phyloP scores from a whole-genome alignment of 1,284 basidiomycete genomes.

The Pascua sp. region DNA sequence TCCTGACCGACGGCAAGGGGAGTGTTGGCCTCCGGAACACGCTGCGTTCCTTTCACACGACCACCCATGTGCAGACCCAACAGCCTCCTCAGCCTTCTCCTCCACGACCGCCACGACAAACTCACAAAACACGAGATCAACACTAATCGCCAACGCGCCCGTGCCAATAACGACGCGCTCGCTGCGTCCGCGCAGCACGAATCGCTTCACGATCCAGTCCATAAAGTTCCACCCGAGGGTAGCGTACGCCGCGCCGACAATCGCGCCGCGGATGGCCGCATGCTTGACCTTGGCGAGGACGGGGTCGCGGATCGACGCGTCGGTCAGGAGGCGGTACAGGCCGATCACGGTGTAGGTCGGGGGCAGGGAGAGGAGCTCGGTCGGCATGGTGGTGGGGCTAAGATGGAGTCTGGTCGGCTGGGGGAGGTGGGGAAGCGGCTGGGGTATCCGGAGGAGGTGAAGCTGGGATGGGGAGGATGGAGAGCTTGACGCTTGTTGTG shows the following conservation, averaged over 20 bases:
- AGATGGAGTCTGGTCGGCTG: too few species aligned
- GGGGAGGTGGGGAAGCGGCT: neutral
- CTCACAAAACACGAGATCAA: conserved; percentile 44
- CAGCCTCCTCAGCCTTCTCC: too few species aligned
- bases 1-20: too few species aligned
- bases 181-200: conserved; percentile 27
- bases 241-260: conserved; percentile 40
- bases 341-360: conserved; percentile 46
- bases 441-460: too few species aligned
- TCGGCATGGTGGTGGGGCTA: conserved; percentile 34
- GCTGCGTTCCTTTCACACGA: too few species aligned
- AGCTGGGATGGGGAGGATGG: too few species aligned
- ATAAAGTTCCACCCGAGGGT: conserved; percentile 36
- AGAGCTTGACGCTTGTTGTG: too few species aligned
- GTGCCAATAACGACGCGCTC: conserved; percentile 31
- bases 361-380: conserved; percentile 45
- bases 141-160: conserved; percentile 21
- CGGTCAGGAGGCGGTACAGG: conserved; percentile 42
- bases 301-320: conserved; percentile 40
- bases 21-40: too few species aligned
- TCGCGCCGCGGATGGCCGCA: conserved; percentile 41
- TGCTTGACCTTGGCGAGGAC: conserved; percentile 48
- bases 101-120: too few species aligned
- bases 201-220: conserved; percentile 42
- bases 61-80: too few species aligned